phyloP scores from a whole-genome alignment of 225 moss, liverwort and hornwort genomes.

The Pseudoscleropodium purum region DNA sequence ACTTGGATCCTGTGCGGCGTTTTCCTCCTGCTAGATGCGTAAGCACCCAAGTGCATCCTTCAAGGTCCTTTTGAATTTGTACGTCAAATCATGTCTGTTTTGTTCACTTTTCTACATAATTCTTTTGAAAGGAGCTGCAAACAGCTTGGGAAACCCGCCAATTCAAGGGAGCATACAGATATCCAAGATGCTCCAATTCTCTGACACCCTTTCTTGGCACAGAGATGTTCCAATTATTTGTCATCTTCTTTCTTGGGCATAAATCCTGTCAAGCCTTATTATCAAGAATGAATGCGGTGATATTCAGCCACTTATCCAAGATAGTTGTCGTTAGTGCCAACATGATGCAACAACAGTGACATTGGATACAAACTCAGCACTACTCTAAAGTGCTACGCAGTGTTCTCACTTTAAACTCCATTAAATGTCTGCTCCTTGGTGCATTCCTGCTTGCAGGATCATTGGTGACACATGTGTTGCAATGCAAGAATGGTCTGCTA shows the following conservation, averaged over 20 bases:
- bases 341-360: background rate
- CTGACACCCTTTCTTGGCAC: background rate
- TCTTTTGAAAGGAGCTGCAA: background rate
- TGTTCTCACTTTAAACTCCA: background rate
- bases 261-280: background rate
- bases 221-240: background rate
- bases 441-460: background rate
- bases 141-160: background rate
- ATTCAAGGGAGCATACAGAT: background rate
- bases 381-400: background rate
- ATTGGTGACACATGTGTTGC: slow-evolving; percentile 41
- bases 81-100: background rate
- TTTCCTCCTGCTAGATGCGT: slow-evolving; percentile 18
- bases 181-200: background rate
- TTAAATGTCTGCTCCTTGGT: background rate
- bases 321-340: background rate
- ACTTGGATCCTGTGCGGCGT: slow-evolving; percentile 34
- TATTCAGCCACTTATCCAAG: background rate
- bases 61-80: background rate
- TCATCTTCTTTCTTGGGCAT: background rate
- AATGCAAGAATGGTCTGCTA: slow-evolving; percentile 32
- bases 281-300: background rate
- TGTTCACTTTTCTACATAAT: background rate
- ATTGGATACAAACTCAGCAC: background rate
- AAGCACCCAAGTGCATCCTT: background rate